phyloP scores from a whole-genome alignment of 768 basidiomycete species.

The Hysterangium stoloniferum region DNA sequence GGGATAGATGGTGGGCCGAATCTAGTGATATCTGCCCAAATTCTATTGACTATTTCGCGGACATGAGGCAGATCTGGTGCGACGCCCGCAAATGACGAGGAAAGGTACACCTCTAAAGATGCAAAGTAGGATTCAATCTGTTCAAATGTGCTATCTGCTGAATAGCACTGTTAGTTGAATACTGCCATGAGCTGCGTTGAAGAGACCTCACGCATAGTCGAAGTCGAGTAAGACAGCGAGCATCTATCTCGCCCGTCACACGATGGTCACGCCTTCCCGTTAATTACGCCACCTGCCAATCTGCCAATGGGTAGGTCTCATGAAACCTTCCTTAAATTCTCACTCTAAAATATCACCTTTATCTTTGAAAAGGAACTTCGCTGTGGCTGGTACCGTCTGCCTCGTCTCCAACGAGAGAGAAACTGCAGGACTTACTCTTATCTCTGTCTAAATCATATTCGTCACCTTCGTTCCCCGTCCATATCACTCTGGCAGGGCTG shows the following conservation, averaged over 20 bases:
- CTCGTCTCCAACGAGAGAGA: conserved; percentile 27
- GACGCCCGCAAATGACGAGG: conserved; percentile 45
- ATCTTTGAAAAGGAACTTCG: conserved; percentile 45
- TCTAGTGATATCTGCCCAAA: conserved; percentile 75
- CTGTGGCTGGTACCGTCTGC: conserved; percentile 64
- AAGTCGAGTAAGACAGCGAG: too few relatives aligned
- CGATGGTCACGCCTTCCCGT: too few relatives aligned
- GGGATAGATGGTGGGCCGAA: conserved; percentile 56
- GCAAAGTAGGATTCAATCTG: conserved; percentile 66
- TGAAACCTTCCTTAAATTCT: too few relatives aligned
- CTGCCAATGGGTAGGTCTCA: too few relatives aligned
- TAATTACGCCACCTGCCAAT: too few relatives aligned
- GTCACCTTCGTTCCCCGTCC: conserved; percentile 50
- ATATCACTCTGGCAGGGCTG: conserved; percentile 57
- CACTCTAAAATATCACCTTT: too few relatives aligned
- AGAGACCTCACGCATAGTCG: too few relatives aligned
- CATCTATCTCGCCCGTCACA: too few relatives aligned
- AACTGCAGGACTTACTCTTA: conserved; percentile 41
- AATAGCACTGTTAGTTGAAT: too few relatives aligned
- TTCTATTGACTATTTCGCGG: conserved; percentile 54
- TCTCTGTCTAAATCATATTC: conserved; percentile 13
- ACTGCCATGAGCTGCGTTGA: too few relatives aligned
- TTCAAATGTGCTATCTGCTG: conserved; percentile 52
- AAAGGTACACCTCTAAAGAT: conserved; percentile 55
- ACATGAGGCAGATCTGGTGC: conserved; percentile 56